Evolutionary conservation across 192 early-diverging fungal genomes (phyloP).

Genomic region (Coemansia sp.): DNA sequence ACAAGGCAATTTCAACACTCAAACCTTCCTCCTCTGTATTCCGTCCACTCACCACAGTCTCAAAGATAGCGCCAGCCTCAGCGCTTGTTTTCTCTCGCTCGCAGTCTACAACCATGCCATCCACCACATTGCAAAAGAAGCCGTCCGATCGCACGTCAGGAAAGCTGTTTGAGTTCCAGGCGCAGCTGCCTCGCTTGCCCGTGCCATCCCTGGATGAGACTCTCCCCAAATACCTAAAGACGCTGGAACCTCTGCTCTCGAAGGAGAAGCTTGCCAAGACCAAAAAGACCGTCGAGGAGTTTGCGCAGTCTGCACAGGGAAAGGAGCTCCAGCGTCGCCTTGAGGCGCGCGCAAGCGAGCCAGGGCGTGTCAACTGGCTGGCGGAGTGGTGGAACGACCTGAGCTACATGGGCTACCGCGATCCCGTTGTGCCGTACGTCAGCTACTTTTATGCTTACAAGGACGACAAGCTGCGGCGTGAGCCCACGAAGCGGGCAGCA

Average conservation of each 20-base stretch:
- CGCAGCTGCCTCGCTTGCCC: slow-evolving; percentile 81
- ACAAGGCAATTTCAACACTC: slow-evolving; percentile 44
- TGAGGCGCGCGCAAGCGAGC: slow-evolving; percentile 68
- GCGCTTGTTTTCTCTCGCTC: slow-evolving; percentile 12
- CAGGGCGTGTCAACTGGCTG: slow-evolving; percentile 83
- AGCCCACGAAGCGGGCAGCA: slow-evolving; percentile 83
- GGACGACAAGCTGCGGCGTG: slow-evolving; percentile 80
- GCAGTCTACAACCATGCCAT: slow-evolving; percentile 34
- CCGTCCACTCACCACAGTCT: slow-evolving; percentile 31
- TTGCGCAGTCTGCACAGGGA: slow-evolving; percentile 81
- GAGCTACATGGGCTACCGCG: slow-evolving; percentile 93
- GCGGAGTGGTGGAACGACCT: slow-evolving; percentile 98
- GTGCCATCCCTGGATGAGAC: slow-evolving; percentile 86
- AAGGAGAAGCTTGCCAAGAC: slow-evolving; percentile 72
- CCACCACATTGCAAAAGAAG: slow-evolving; percentile 26
- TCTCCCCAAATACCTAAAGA: slow-evolving; percentile 76
- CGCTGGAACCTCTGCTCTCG: slow-evolving; percentile 71
- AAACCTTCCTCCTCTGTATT: slow-evolving; percentile 38
- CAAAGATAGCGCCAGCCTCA: slow-evolving; percentile 30
- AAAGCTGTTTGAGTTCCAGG: slow-evolving; percentile 74
- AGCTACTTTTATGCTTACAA: slow-evolving; percentile 95
- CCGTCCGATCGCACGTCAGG: slow-evolving; percentile 32
- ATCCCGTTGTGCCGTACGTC: slow-evolving; percentile 94
- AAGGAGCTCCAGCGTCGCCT: slow-evolving; percentile 84
- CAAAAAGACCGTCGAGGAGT: slow-evolving; percentile 68